A percentile compares a stretch with the other conserved stretches of the same genome.
These are phyloP conservation scores for Eleusine indica DNA, from an alignment of 176 grass and related monocot genomes.

Conservation along the genomic window DNA sequence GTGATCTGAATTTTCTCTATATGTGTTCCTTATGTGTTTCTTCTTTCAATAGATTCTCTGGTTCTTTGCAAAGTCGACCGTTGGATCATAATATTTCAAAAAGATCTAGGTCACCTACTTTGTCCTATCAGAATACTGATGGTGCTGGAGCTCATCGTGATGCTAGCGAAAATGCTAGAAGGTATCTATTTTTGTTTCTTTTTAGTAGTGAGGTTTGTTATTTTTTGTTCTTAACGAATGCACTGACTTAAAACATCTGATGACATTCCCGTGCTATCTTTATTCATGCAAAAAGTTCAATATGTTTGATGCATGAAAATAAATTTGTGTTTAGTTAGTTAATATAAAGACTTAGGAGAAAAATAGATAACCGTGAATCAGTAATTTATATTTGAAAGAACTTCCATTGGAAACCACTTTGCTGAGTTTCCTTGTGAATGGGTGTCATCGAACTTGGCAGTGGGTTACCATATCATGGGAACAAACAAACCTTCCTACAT, in stretches of 20 bases:
- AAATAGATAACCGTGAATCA: constrained; percentile 7
- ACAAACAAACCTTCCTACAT: not conserved
- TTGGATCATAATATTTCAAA: constrained; percentile 55
- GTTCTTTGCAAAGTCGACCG: constrained; percentile 44
- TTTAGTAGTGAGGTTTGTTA: constrained; percentile 1
- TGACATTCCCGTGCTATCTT: not conserved
- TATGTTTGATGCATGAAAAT: not conserved
- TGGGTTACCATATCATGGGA: constrained; percentile 18
- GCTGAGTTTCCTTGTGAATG: not conserved
- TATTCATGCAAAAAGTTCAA: not conserved
- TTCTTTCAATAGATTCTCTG: constrained; percentile 34
- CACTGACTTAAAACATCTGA: constrained; percentile 17
- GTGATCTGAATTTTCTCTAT: constrained; percentile 15
- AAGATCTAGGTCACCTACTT: constrained; percentile 60
- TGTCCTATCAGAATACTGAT: constrained; percentile 53
- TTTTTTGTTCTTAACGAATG: constrained; percentile 1
- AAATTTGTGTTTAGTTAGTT: not conserved
- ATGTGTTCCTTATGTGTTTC: constrained; percentile 20
- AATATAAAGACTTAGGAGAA: not conserved
- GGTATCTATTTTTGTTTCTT: constrained; percentile 43
- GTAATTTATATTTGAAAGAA: constrained; percentile 6
- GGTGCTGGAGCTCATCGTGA: constrained; percentile 35
- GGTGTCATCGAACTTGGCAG: not conserved
- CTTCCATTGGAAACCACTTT: constrained; percentile 18
- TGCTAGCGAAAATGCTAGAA: constrained; percentile 46